phyloP scores from a whole-genome alignment of 2,329 filamentous ascomycete genomes.

The Fusarium burgessii region DNA sequence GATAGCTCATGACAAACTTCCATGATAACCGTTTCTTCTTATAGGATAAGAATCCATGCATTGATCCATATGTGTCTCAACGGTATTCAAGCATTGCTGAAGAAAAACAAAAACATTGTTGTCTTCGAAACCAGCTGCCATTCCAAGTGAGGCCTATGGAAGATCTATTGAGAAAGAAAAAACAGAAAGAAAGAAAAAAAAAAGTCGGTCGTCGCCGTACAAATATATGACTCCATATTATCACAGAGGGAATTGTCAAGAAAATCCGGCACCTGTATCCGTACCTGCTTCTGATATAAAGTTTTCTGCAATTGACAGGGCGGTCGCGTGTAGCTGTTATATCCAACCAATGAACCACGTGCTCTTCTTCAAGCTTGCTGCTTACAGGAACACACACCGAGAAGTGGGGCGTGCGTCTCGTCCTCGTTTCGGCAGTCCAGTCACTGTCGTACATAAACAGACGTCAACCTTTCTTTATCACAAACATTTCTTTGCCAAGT shows the following conservation, averaged over 20 bases:
- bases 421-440: constrained; percentile 28
- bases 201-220: neutral
- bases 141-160: neutral
- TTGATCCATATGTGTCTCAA: constrained; percentile 19
- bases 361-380: constrained; percentile 32
- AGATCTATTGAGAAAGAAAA: neutral
- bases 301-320: constrained; percentile 27
- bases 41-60: neutral
- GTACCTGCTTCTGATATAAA: constrained; percentile 12
- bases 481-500: constrained; percentile 16
- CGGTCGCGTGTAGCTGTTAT: constrained; percentile 1
- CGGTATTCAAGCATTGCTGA: neutral
- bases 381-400: constrained; percentile 9
- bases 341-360: constrained; percentile 52
- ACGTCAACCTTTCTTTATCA: constrained; percentile 29
- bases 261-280: constrained; percentile 39
- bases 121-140: neutral
- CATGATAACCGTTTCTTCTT: neutral
- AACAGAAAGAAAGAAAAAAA: neutral
- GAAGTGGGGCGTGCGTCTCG: constrained; percentile 28
- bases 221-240: neutral
- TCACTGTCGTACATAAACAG: constrained; percentile 41
- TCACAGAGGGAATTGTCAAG: neutral
- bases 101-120: neutral
- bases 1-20: neutral